Conservation (phyloP, 2,329 filamentous ascomycete species). For the Didymellaceae sp. region DNA sequence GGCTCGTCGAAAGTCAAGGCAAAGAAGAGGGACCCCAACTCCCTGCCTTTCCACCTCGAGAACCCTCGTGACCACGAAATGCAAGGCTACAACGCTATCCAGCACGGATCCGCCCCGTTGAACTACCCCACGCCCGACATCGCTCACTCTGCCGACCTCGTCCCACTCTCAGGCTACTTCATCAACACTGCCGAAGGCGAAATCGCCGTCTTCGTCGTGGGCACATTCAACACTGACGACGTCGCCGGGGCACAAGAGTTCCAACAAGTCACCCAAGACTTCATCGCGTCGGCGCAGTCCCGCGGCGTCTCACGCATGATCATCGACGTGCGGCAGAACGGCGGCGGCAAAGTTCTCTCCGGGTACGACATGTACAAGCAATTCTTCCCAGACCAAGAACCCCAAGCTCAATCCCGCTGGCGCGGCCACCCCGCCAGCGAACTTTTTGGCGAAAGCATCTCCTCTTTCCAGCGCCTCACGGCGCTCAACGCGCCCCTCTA, state of each 20-base stretch:
- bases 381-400: conserved; percentile 57
- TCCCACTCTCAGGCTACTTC: conserved; percentile 55
- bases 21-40: conserved; percentile 35
- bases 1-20: conserved; percentile 18
- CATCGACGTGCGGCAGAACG: conserved; percentile 68
- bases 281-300: conserved; percentile 56
- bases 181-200: conserved; percentile 51
- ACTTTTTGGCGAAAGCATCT: conserved; percentile 34
- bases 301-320: conserved; percentile 64
- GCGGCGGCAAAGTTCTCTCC: conserved; percentile 58
- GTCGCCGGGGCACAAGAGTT: conserved; percentile 39
- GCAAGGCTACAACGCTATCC: conserved; percentile 23
- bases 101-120: conserved; percentile 32
- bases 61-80: conserved; percentile 41
- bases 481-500: conserved; percentile 31
- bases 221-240: conserved; percentile 48
- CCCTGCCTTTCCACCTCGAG: conserved; percentile 35
- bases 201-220: conserved; percentile 55
- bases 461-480: conserved; percentile 22
- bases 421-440: conserved; percentile 51
- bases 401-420: conserved; percentile 56
- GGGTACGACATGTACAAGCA: conserved; percentile 58
- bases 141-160: conserved; percentile 37
- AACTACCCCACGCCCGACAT: conserved; percentile 49
- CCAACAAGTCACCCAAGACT: conserved; percentile 48